A percentile compares a stretch with the other conserved stretches of the same genome.
These are phyloP conservation scores for Acacia acuminata DNA, from an alignment of 306 rosid genomes.

Conservation along the genomic window DNA sequence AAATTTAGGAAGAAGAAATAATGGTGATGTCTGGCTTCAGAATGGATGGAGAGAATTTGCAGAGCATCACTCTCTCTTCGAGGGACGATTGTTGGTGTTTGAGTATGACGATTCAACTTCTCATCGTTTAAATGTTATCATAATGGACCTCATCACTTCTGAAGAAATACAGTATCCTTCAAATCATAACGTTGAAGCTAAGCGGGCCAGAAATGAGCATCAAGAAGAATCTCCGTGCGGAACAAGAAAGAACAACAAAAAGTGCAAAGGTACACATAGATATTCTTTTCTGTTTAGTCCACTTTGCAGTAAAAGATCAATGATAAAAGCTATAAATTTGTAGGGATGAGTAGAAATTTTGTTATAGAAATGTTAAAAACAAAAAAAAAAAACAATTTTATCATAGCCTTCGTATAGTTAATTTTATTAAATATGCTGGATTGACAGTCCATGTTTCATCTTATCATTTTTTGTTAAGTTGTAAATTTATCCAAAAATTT, in stretches of 20 bases:
- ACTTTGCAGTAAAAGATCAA: not conserved
- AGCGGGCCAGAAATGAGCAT: too few species aligned
- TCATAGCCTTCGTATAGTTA: too few species aligned
- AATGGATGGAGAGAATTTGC: slow-evolving; percentile 46
- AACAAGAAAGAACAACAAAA: not conserved
- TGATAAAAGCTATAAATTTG: too few species aligned
- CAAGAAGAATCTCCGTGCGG: too few species aligned
- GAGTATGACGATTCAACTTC: not conserved
- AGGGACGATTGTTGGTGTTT: slow-evolving; percentile 33
- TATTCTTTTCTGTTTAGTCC: not conserved
- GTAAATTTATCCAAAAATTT: rapidly evolving
- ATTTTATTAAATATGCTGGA: too few species aligned
- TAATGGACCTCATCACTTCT: slow-evolving; percentile 5
- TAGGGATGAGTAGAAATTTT: too few species aligned
- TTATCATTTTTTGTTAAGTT: too few species aligned
- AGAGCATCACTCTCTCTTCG: slow-evolving; percentile 19
- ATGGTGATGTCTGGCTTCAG: slow-evolving; percentile 32
- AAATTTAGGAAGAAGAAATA: slow-evolving; percentile 14
- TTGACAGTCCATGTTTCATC: too few species aligned
- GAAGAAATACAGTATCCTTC: slow-evolving; percentile 19
- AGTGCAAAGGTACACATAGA: not conserved
- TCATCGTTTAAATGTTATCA: not conserved
- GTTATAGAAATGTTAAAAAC: too few species aligned
- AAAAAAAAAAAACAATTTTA: too few species aligned
- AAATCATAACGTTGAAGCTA: not conserved